These are phyloP conservation scores for Naganishia albida DNA, from an alignment of 1,284 basidiomycete species.

Conservation along the genomic window DNA sequence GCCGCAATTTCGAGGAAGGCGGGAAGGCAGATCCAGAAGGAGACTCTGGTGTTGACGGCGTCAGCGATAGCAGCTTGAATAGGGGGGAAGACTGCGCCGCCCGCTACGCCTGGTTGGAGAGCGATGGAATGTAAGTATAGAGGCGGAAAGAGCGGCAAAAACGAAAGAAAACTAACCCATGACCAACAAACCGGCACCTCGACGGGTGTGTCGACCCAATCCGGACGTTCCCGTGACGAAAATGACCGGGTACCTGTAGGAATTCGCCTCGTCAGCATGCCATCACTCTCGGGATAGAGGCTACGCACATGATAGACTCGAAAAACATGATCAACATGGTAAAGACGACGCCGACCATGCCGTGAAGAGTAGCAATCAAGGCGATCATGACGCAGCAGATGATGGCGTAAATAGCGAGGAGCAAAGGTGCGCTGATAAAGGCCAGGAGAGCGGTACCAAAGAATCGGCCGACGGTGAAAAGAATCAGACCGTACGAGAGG, in stretches of 20 bases:
- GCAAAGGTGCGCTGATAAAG: constrained; percentile 64
- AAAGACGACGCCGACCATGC: constrained; percentile 63
- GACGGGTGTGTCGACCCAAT: constrained; percentile 69
- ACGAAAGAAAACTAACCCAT: constrained; percentile 60
- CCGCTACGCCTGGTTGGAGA: constrained; percentile 60
- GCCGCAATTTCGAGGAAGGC: constrained; percentile 51
- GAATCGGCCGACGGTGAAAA: constrained; percentile 55
- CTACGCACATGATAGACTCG: constrained; percentile 62
- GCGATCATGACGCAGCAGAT: constrained; percentile 62
- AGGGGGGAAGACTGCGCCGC: constrained; percentile 73
- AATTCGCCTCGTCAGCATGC: not conserved
- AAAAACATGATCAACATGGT: constrained; percentile 73
- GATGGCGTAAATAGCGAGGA: constrained; percentile 62
- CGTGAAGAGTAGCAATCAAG: constrained; percentile 60
- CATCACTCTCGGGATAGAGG: not conserved
- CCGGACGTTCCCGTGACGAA: constrained; percentile 71
- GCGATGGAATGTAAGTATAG: constrained; percentile 48
- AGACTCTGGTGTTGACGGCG: constrained; percentile 45
- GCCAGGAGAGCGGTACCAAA: constrained; percentile 66
- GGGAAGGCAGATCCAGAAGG: constrained; percentile 51
- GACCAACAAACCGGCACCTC: constrained; percentile 69
- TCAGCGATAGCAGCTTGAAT: constrained; percentile 71
- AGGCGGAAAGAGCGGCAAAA: constrained; percentile 45
- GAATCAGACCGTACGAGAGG: constrained; percentile 71
- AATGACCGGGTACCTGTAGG: constrained; percentile 58